Percentiles rank a stretch among this genome's conserved stretches.
Conservation (phyloP, 2,329 filamentous ascomycete species). For the Aureobasidium melanogenum region DNA sequence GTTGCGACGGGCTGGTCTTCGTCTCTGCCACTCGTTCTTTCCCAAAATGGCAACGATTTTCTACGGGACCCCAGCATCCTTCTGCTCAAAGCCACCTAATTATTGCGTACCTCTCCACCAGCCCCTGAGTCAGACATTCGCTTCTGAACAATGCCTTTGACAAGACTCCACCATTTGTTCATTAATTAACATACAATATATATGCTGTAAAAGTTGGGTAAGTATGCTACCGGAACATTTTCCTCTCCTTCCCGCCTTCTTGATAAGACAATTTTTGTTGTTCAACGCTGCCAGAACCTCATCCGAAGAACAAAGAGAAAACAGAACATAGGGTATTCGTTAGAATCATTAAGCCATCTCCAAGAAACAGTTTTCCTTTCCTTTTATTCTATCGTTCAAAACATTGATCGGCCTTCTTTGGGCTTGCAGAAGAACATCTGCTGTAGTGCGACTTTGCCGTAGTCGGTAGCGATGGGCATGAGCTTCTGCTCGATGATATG, state of each 20-base stretch:
- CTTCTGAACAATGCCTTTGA: not conserved
- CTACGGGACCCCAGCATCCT: not conserved
- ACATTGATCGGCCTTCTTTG: not conserved
- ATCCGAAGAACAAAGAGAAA: not conserved
- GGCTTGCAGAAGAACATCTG: not conserved
- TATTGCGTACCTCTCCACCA: not conserved
- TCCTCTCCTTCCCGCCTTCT: not conserved
- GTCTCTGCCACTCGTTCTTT: not conserved
- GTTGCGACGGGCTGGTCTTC: not conserved
- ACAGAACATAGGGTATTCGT: not conserved
- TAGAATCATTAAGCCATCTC: not conserved
- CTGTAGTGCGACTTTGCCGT: not conserved
- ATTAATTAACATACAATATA: constrained; percentile 7
- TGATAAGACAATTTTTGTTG: not conserved
- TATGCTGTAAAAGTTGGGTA: constrained; percentile 1
- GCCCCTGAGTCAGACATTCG: not conserved
- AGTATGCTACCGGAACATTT: not conserved
- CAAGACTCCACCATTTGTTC: not conserved
- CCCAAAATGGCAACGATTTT: not conserved
- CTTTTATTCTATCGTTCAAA: not conserved
- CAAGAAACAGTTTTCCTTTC: not conserved
- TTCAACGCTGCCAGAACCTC: not conserved
- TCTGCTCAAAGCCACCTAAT: constrained; percentile 2
- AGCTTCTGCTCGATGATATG: not conserved
- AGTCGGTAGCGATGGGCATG: not conserved